A percentile compares a stretch with the other conserved stretches of the same genome.
Conservation (phyloP, 108 stramenopile species). For the Skeletonema tropicum region DNA sequence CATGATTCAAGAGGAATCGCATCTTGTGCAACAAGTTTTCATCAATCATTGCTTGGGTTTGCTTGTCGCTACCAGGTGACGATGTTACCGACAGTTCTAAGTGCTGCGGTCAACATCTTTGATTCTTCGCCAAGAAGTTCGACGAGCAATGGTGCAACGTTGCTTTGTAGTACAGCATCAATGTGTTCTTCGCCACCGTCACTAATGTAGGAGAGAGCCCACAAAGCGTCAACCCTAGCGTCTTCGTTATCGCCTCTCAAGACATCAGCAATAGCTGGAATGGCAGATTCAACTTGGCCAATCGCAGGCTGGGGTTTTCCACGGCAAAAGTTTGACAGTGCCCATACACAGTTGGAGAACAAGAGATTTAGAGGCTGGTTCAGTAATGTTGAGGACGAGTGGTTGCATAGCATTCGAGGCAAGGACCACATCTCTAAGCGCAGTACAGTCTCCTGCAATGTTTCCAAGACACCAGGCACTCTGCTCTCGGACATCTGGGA, state of each 20-base stretch:
- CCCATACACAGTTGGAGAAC: constrained; percentile 87
- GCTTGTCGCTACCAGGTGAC: constrained; percentile 87
- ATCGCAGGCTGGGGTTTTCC: constrained; percentile 86
- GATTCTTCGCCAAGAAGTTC: constrained; percentile 50
- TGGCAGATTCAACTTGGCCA: constrained; percentile 51
- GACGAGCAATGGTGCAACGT: constrained; percentile 52
- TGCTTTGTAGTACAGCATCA: constrained; percentile 63
- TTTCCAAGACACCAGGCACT: constrained; percentile 96
- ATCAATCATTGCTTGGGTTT: constrained; percentile 89
- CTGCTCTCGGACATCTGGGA: constrained; percentile 93
- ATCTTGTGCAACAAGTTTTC: constrained; percentile 55
- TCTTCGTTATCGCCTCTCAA: constrained; percentile 42
- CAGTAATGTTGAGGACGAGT: constrained; percentile 73
- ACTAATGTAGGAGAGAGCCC: constrained; percentile 91
- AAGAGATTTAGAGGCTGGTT: constrained; percentile 76
- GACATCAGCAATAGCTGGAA: constrained; percentile 55
- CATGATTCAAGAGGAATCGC: constrained; percentile 21
- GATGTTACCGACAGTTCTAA: constrained; percentile 94
- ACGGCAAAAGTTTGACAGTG: constrained; percentile 93
- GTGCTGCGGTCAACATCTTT: constrained; percentile 69
- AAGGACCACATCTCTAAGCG: constrained; percentile 76
- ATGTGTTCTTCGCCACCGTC: constrained; percentile 88
- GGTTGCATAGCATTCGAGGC: constrained; percentile 57
- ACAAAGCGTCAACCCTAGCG: constrained; percentile 75
- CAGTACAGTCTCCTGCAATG: constrained; percentile 89